Evolutionary conservation across 257 asterid species (phyloP).

Genomic region (Forsythia viridissima): DNA sequence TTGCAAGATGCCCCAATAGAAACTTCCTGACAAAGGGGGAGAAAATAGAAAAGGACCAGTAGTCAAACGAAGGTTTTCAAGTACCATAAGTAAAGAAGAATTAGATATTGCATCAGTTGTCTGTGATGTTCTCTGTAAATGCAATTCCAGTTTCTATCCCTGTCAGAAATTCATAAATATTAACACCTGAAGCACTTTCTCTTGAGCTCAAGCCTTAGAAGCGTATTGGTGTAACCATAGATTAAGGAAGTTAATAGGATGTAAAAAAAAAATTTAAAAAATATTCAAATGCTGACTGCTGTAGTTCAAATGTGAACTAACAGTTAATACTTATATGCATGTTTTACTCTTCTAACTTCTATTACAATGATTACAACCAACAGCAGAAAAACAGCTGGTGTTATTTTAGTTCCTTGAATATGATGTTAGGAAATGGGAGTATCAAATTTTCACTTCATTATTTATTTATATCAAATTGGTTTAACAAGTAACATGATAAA

Average conservation of each 20-base stretch:
- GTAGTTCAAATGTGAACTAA: neutral
- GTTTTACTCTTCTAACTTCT: neutral
- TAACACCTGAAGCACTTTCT: neutral
- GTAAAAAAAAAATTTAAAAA: neutral
- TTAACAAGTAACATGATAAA: neutral
- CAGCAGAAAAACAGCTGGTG: too few relatives aligned
- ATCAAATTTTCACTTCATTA: neutral
- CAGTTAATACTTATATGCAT: neutral
- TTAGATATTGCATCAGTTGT: slow-evolving; percentile 2
- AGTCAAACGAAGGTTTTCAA: neutral
- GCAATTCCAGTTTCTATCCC: slow-evolving; percentile 3
- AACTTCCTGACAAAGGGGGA: slow-evolving; percentile 52
- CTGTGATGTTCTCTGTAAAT: neutral
- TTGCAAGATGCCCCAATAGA: slow-evolving; percentile 63
- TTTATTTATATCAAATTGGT: neutral
- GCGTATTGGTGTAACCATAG: neutral
- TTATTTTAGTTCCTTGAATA: neutral
- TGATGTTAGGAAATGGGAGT: neutral
- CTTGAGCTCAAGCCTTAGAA: neutral
- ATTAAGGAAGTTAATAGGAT: neutral
- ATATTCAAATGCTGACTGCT: neutral
- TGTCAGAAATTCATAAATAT: neutral
- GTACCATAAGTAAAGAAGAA: neutral
- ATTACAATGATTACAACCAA: too few relatives aligned
- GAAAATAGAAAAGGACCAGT: slow-evolving; percentile 12